A percentile compares a stretch with the other conserved stretches of the same genome.
phyloP scores from a whole-genome alignment of 2,329 filamentous ascomycete genomes.

The Colletotrichum shisoi region DNA sequence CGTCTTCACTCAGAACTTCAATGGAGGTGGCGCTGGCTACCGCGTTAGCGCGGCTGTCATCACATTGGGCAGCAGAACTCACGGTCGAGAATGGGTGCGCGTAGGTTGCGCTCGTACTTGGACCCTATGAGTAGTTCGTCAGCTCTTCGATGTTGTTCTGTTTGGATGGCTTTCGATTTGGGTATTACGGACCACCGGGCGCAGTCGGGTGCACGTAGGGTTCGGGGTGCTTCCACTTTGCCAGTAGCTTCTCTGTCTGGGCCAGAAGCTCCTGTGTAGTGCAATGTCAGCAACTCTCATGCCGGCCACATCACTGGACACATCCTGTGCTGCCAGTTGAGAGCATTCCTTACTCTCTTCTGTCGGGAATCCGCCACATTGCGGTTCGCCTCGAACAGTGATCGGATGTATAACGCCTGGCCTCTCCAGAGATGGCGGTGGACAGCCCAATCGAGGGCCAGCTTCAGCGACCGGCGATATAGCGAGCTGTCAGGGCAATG shows the following conservation, averaged over 20 bases:
- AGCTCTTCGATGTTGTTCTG: neutral
- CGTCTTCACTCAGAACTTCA: conserved; percentile 54
- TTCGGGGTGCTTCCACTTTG: conserved; percentile 98
- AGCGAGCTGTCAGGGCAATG: conserved; percentile 65
- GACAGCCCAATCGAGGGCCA: conserved; percentile 93
- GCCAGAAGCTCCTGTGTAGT: conserved; percentile 74
- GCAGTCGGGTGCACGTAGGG: conserved; percentile 89
- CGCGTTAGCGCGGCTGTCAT: neutral
- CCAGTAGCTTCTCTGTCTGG: conserved; percentile 86
- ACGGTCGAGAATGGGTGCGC: conserved; percentile 81
- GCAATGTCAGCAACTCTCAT: conserved; percentile 30
- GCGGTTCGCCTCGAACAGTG: conserved; percentile 92
- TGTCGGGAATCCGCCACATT: conserved; percentile 83
- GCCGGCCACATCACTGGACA: rapidly evolving
- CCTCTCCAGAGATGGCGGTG: conserved; percentile 93
- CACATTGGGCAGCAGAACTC: conserved; percentile 55
- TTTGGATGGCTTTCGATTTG: conserved; percentile 6
- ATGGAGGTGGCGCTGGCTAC: conserved; percentile 58
- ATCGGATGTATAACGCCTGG: conserved; percentile 94
- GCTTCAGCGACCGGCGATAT: conserved; percentile 91
- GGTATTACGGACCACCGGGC: conserved; percentile 76
- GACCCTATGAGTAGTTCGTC: conserved; percentile 66
- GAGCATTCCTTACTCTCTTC: conserved; percentile 70
- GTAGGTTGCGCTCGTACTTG: conserved; percentile 95
- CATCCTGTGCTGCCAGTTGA: too few species aligned